Evolutionary conservation across 805 yeast genomes (phyloP).

Genomic region (Allodekkera sacchari): DNA sequence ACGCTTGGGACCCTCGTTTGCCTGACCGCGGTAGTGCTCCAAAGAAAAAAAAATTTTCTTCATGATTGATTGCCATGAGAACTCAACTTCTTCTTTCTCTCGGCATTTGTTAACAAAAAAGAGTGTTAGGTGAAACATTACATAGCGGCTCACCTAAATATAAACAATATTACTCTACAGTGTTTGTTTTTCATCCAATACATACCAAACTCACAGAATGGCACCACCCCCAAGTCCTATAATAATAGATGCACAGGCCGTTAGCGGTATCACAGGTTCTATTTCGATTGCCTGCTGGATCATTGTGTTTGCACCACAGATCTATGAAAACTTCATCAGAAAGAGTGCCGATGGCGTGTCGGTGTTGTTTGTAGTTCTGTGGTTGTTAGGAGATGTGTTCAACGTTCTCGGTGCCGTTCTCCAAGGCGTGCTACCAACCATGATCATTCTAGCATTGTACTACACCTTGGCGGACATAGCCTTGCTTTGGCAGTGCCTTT

Average conservation of each 20-base stretch:
- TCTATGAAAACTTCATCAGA: constrained; percentile 82
- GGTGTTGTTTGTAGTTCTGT: constrained; percentile 71
- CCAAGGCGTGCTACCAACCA: constrained; percentile 89
- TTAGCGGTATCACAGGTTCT: constrained; percentile 75
- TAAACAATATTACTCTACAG: too few species aligned
- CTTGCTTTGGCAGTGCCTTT: constrained; percentile 72
- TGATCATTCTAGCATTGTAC: constrained; percentile 86
- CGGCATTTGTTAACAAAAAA: too few species aligned
- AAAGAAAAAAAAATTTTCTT: too few species aligned
- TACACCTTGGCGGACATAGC: constrained; percentile 88
- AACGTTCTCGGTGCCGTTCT: constrained; percentile 85
- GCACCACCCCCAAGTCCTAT: constrained; percentile 65
- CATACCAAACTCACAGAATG: too few species aligned
- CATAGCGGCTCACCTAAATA: too few species aligned
- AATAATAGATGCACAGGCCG: constrained; percentile 56
- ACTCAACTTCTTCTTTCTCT: too few species aligned
- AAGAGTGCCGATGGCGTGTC: constrained; percentile 89
- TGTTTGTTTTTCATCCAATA: too few species aligned
- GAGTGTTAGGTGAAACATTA: too few species aligned
- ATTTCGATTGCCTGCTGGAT: constrained; percentile 97
- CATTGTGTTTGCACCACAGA: constrained; percentile 94
- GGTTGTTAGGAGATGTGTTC: constrained; percentile 93
- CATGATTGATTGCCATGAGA: too few species aligned
- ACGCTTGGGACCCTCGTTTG: too few species aligned
- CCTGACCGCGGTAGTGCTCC: too few species aligned